phyloP scores from a whole-genome alignment of 805 yeast genomes.

The Cyberlindnera maritima region DNA sequence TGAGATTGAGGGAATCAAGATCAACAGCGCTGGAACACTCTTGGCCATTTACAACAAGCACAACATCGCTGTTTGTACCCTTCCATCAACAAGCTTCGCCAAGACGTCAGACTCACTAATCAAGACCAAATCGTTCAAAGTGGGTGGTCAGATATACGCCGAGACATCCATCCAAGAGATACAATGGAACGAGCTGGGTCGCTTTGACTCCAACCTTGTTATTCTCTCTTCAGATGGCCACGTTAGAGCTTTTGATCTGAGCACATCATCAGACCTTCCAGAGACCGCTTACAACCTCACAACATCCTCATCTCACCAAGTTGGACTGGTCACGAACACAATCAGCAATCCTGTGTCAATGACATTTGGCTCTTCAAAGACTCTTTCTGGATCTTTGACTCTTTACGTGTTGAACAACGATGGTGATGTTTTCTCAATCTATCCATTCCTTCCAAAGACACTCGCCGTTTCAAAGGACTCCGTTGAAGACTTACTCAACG shows the following conservation, averaged over 20 bases:
- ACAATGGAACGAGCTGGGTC: constrained; percentile 44
- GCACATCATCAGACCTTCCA: constrained; percentile 28
- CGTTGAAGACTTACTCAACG: constrained; percentile 32
- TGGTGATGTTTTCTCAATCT: constrained; percentile 57
- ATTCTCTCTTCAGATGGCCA: constrained; percentile 34
- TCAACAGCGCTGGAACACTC: constrained; percentile 41
- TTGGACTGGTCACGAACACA: constrained; percentile 22
- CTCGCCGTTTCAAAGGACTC: constrained; percentile 36
- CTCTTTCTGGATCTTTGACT: constrained; percentile 43
- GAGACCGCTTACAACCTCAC: constrained; percentile 20
- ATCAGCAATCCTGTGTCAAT: constrained; percentile 25
- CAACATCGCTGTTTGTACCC: constrained; percentile 29
- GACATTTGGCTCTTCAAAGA: constrained; percentile 21
- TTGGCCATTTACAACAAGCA: constrained; percentile 39
- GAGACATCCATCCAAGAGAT: constrained; percentile 35
- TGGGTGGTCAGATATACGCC: constrained; percentile 28
- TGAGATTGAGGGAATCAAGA: constrained; percentile 32
- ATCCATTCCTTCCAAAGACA: constrained; percentile 59
- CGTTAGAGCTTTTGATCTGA: constrained; percentile 37
- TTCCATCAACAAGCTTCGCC: constrained; percentile 29
- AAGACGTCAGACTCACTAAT: not conserved
- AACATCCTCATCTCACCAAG: constrained; percentile 13
- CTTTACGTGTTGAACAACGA: constrained; percentile 51
- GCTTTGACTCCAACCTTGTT: constrained; percentile 42
- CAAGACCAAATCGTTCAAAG: constrained; percentile 23